These are phyloP conservation scores for Phalaenopsis hybrid DNA, from an alignment of 116 monocot species.

Conservation along the genomic window DNA sequence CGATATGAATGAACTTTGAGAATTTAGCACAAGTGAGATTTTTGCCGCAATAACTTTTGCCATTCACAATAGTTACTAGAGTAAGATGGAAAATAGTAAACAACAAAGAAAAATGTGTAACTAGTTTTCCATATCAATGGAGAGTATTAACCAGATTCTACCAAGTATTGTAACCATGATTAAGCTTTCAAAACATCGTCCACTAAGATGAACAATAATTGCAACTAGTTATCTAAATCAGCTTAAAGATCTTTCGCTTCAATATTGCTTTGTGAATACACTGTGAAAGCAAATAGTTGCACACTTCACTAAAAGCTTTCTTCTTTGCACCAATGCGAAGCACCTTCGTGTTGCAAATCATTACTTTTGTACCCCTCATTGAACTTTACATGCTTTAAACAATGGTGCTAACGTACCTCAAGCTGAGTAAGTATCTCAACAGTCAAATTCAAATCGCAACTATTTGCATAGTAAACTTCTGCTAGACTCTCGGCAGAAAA, in stretches of 20 bases:
- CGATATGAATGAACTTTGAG: background rate
- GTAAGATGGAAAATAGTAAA: background rate
- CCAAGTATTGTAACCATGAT: background rate
- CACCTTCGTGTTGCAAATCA: background rate
- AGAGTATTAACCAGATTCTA: background rate
- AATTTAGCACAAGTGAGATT: background rate
- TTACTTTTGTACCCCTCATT: background rate
- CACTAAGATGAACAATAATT: background rate
- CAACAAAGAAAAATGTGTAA: background rate
- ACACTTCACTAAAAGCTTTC: background rate
- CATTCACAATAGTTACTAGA: background rate
- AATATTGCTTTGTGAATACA: background rate
- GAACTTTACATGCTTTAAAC: background rate
- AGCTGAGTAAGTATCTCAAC: slow-evolving; percentile 74
- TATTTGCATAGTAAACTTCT: slow-evolving; percentile 69
- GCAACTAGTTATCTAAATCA: background rate
- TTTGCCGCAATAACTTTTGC: background rate
- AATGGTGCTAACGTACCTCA: slow-evolving; percentile 44
- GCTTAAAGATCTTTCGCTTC: background rate
- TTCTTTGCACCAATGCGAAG: background rate
- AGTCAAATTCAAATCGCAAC: slow-evolving; percentile 65
- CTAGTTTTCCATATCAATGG: background rate
- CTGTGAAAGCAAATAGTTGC: background rate
- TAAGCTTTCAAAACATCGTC: background rate
- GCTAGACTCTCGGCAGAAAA: slow-evolving; percentile 74